Percentiles rank a stretch among this genome's conserved stretches.
These are phyloP conservation scores for Daldinia vernicosa DNA, from an alignment of 495 filamentous ascomycete genomes.

Conservation along the genomic window DNA sequence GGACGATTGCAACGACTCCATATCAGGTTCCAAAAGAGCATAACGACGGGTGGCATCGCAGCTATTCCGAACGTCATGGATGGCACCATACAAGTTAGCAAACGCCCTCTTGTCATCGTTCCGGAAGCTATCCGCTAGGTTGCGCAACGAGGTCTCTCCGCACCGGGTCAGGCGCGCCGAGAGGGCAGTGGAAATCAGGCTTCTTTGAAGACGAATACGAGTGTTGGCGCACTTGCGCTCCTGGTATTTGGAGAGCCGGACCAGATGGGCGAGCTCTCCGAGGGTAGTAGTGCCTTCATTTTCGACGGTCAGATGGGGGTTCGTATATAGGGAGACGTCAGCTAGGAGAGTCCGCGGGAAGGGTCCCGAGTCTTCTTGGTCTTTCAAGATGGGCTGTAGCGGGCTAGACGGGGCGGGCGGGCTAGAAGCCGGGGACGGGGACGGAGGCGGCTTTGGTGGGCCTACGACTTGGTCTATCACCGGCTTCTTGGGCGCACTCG, in stretches of 20 bases:
- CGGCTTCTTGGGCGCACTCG: conserved; percentile 53
- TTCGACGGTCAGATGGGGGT: conserved; percentile 56
- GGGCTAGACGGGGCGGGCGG: conserved; percentile 35
- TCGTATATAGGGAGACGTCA: conserved; percentile 62
- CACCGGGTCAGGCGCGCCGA: conserved; percentile 81
- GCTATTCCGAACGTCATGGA: conserved; percentile 87
- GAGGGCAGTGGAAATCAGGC: conserved; percentile 75
- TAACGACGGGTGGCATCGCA: conserved; percentile 76
- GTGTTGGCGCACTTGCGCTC: conserved; percentile 74
- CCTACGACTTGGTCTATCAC: conserved; percentile 54
- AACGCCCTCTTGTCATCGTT: conserved; percentile 91
- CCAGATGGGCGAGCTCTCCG: conserved; percentile 75
- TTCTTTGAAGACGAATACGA: conserved; percentile 71
- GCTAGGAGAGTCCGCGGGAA: conserved; percentile 56
- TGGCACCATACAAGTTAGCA: conserved; percentile 83
- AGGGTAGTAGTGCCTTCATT: conserved; percentile 69
- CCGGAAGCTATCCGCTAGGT: conserved; percentile 86
- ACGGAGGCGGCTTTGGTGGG: conserved; percentile 39
- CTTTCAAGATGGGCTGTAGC: conserved; percentile 45
- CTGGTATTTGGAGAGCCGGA: conserved; percentile 76
- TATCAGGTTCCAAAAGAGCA: conserved; percentile 73
- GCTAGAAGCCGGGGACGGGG: conserved; percentile 33
- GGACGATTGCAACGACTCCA: conserved; percentile 60
- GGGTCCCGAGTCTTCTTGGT: conserved; percentile 37
- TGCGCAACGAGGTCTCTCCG: conserved; percentile 79